These are phyloP conservation scores for Fraxinus platypoda DNA, from an alignment of 305 asterid species.

Conservation along the genomic window DNA sequence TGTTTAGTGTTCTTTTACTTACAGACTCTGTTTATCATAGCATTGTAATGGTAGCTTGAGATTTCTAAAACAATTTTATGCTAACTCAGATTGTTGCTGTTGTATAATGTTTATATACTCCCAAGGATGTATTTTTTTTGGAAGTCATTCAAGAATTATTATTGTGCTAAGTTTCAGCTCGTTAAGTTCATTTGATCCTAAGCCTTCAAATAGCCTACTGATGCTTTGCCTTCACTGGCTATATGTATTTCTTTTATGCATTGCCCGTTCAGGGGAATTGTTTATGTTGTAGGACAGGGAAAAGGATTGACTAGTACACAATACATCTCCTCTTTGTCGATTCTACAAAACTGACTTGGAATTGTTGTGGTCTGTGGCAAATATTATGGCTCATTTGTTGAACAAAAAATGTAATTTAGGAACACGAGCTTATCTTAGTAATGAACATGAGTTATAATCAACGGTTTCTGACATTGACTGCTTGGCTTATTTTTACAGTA, in stretches of 20 bases:
- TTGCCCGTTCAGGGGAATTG: conserved; percentile 19
- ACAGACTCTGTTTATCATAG: neutral
- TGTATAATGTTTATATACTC: neutral
- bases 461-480: conserved; percentile 7
- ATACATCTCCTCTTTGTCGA: conserved; percentile 7
- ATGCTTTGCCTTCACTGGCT: neutral
- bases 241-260: neutral
- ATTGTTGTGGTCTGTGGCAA: conserved; percentile 22
- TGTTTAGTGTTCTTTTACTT: neutral
- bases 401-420: conserved; percentile 22
- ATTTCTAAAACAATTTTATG: neutral
- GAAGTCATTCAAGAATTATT: neutral
- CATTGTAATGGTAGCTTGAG: neutral
- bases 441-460: conserved; percentile 17
- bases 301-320: conserved; percentile 29
- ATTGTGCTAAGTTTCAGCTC: neutral
- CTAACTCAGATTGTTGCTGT: neutral
- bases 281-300: conserved; percentile 44
- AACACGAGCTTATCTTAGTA: conserved; percentile 1
- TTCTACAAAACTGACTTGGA: conserved; percentile 32
- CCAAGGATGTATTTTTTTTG: neutral
- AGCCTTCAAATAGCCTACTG: neutral
- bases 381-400: conserved; percentile 21
- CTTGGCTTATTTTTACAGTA: conserved; percentile 11
- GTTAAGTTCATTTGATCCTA: neutral